phyloP scores from a whole-genome alignment of 768 basidiomycete species.

The Inosperma sp. region DNA sequence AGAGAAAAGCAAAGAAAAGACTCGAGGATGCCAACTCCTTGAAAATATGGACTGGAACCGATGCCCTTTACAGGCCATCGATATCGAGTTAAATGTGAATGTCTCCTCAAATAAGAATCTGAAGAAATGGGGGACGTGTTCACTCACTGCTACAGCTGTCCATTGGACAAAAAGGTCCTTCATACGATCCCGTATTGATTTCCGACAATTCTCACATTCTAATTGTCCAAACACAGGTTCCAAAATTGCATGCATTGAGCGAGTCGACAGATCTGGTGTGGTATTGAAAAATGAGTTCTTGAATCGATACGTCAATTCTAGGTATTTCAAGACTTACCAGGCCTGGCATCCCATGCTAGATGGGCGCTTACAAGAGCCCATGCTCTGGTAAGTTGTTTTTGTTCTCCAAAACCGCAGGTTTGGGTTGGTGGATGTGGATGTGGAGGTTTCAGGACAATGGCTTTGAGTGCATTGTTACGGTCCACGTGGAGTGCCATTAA shows the following conservation, averaged over 20 bases:
- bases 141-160: conserved; percentile 7
- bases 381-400: conserved; percentile 24
- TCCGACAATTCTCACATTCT: conserved; percentile 4
- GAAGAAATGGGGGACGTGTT: not conserved
- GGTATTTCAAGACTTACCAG: conserved; percentile 14
- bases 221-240: conserved; percentile 9
- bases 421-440: conserved; percentile 21
- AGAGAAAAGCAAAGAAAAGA: not conserved
- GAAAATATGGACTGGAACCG: not conserved
- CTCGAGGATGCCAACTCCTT: not conserved
- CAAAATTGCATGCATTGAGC: conserved; percentile 4
- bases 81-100: not conserved
- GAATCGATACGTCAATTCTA: not conserved
- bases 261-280: conserved; percentile 1
- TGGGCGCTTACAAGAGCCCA: conserved; percentile 29
- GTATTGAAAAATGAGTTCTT: not conserved
- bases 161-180: conserved; percentile 11
- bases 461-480: conserved; percentile 34
- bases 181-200: conserved; percentile 2
- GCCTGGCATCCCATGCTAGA: conserved; percentile 26
- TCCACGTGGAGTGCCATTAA: conserved; percentile 36
- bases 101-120: not conserved
- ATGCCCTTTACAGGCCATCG: not conserved
- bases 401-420: conserved; percentile 23
- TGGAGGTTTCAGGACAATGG: conserved; percentile 21